Base-by-base conservation (phyloP, 2,329 filamentous ascomycete genomes). In the Xylaria sp. region DNA sequence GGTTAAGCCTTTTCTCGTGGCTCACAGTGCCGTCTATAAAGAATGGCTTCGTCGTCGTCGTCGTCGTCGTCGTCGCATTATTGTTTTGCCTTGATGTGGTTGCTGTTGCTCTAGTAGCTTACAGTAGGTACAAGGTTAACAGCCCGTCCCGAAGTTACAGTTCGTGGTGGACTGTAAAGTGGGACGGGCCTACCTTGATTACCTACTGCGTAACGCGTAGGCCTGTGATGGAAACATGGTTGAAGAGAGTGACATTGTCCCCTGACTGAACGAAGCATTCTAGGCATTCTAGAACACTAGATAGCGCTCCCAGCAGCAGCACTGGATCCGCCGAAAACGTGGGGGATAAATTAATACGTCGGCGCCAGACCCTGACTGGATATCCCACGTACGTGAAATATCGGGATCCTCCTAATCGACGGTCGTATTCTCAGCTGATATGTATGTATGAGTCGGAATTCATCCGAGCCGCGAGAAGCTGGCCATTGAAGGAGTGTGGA, bases 201-300 rank as follows among this genome's bases (percentile, higher is more conserved):
- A n/a, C n/a, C n/a, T n/a, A 34, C 29, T 34, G 29, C 29, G 29
- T 34, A 34, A 13, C 16, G 29, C 34, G 17, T 43, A 41, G 41
- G 44, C 42, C 43, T 47, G 52, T 37, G 47, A 48, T 50, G 48
- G 55, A 55, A 56, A 50, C 54, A 54, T 58, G 50, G 55, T 53
- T 46, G 52, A 53, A 59, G 42, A 18, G 39, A 24, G 21, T 22
- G 21, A 29, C 42, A 34, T 24, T 22, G 8, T 24, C 49, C 56
- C 56, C 44, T 53, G 50, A 56, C 50, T 54, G 59, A 50, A 54
- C 43, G 51, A 60, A 56, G 40, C 39, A 63, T 63, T 66, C 59
- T 66, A 58, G 59, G 52, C 45, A 65, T 66, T 67, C 65, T 66
- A 66, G 64, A 66, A 67, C 60, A 34, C 60, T 59, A 53, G 44